Percentiles rank a stretch among this genome's conserved stretches.
These are phyloP conservation scores for Amanita molliuscula DNA, from an alignment of 768 basidiomycete species.

Conservation along the genomic window DNA sequence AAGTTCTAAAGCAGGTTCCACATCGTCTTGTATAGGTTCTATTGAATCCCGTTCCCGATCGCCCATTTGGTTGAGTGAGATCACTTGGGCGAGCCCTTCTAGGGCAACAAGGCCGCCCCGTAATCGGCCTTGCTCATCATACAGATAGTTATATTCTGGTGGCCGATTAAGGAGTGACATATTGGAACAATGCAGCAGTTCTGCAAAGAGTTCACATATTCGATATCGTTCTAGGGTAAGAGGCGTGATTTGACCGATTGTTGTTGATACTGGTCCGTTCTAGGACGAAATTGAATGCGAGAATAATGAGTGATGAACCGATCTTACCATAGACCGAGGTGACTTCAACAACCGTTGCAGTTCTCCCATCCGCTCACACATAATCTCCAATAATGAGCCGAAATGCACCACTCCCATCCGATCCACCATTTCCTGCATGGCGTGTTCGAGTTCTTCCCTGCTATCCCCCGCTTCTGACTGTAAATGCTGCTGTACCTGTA, in stretches of 20 bases:
- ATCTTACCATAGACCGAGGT: constrained; percentile 71
- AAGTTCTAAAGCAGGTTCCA: constrained; percentile 56
- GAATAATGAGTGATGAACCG: not conserved
- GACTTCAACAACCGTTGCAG: constrained; percentile 60
- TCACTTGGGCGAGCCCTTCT: constrained; percentile 81
- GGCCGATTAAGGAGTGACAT: constrained; percentile 92
- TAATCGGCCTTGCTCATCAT: constrained; percentile 75
- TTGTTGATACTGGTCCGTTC: constrained; percentile 62
- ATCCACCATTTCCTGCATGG: constrained; percentile 75
- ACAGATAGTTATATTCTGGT: constrained; percentile 54
- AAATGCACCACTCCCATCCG: constrained; percentile 88
- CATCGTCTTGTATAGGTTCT: constrained; percentile 29
- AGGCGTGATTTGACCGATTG: constrained; percentile 63
- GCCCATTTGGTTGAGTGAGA: constrained; percentile 51
- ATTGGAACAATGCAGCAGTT: constrained; percentile 94
- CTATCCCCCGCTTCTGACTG: constrained; percentile 42
- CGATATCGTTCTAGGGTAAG: constrained; percentile 93
- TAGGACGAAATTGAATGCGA: constrained; percentile 18
- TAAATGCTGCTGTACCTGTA: constrained; percentile 73
- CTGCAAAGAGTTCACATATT: constrained; percentile 94
- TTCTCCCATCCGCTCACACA: constrained; percentile 56
- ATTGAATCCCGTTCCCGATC: constrained; percentile 44
- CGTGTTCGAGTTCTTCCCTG: constrained; percentile 55
- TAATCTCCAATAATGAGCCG: constrained; percentile 64
- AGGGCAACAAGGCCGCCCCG: constrained; percentile 79